Evolutionary conservation across 179 eudicot species (phyloP).

Genomic region (Heliamphora pulchella): DNA sequence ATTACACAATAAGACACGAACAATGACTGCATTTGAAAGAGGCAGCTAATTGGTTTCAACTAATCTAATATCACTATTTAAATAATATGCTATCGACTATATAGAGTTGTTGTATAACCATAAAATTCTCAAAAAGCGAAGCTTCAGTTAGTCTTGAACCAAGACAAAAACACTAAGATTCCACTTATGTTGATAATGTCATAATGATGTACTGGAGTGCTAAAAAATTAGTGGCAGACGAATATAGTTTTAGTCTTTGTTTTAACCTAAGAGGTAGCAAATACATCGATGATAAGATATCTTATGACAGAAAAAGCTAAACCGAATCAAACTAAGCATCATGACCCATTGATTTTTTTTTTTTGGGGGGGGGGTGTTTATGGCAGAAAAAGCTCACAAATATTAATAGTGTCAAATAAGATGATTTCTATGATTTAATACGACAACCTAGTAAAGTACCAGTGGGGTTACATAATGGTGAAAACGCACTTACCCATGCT

Average conservation of each 20-base stretch:
- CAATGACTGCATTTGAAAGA: not conserved
- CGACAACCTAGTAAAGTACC: conserved; percentile 7
- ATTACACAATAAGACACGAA: not conserved
- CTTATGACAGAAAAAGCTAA: not conserved
- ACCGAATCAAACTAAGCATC: too few relatives aligned
- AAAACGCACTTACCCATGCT: conserved; percentile 73
- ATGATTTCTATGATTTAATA: too few relatives aligned
- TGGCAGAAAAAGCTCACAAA: not conserved
- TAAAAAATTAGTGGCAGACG: not conserved
- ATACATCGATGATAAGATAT: not conserved
- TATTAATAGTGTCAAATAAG: not conserved
- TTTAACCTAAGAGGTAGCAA: not conserved
- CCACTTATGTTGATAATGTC: not conserved
- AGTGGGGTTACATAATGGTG: not conserved
- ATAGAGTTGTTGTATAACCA: not conserved
- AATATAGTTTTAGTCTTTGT: not conserved
- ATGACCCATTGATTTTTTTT: too few relatives aligned
- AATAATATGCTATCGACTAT: not conserved
- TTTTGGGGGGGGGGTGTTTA: too few relatives aligned
- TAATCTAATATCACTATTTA: not conserved
- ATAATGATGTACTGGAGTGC: not conserved
- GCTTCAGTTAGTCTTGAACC: not conserved
- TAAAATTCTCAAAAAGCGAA: not conserved
- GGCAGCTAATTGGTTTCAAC: not conserved
- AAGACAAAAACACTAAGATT: not conserved